Evolutionary conservation across 2,329 filamentous ascomycete genomes (phyloP).

Genomic region (Phaeophleospora eucalypticola): DNA sequence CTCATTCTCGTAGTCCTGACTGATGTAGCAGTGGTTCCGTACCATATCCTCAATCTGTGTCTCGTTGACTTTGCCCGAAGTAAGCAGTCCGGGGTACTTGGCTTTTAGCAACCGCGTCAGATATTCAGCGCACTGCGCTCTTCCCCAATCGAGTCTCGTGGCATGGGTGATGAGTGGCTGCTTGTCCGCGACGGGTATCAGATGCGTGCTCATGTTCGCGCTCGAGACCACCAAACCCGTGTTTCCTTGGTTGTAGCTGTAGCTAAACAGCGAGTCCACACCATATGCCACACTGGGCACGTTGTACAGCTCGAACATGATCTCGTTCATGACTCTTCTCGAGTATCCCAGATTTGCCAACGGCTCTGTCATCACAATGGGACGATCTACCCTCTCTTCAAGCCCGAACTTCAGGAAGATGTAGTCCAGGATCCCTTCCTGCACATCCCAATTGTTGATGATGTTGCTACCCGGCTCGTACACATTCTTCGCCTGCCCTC

Average conservation of each 20-base stretch:
- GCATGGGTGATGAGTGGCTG: slow-evolving; percentile 82
- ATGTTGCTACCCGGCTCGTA: slow-evolving; percentile 90
- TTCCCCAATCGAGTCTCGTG: slow-evolving; percentile 90
- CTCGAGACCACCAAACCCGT: slow-evolving; percentile 88
- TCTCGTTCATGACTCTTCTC: slow-evolving; percentile 80
- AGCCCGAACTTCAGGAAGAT: slow-evolving; percentile 90
- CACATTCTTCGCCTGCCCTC: slow-evolving; percentile 82
- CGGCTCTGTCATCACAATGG: slow-evolving; percentile 92
- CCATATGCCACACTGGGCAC: slow-evolving; percentile 88
- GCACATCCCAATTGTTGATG: slow-evolving; percentile 95
- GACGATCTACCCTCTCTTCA: slow-evolving; percentile 73
- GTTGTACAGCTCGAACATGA: slow-evolving; percentile 92
- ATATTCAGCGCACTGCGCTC: slow-evolving; percentile 84
- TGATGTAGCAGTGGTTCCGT: slow-evolving; percentile 84
- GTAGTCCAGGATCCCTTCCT: slow-evolving; percentile 93
- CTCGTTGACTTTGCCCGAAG: slow-evolving; percentile 64
- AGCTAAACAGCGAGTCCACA: slow-evolving; percentile 95
- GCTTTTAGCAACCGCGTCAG: slow-evolving; percentile 81
- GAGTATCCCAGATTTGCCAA: slow-evolving; percentile 88
- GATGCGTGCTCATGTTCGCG: slow-evolving; percentile 87
- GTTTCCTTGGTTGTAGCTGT: slow-evolving; percentile 81
- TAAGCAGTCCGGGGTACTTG: slow-evolving; percentile 84
- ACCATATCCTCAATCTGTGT: slow-evolving; percentile 86
- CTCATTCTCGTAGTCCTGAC: slow-evolving; percentile 76
- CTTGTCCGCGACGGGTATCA: slow-evolving; percentile 86